These are phyloP conservation scores for Pseudozyma hubeiensis DNA, from an alignment of 1,284 basidiomycete genomes.

Conservation along the genomic window DNA sequence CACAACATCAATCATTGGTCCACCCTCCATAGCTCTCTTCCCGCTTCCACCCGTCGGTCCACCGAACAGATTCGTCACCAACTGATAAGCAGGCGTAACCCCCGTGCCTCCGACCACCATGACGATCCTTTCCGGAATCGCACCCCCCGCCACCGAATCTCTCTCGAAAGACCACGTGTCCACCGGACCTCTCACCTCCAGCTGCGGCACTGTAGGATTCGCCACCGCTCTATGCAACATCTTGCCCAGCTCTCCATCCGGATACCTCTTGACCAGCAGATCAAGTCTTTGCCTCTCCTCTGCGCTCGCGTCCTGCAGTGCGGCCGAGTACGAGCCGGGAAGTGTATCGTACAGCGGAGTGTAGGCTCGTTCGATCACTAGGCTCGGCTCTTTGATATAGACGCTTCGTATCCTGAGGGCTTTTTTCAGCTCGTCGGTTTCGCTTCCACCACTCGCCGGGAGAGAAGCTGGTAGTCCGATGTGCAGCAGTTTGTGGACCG, in stretches of 20 bases:
- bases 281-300: slow-evolving; percentile 20
- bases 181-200: slow-evolving; percentile 51
- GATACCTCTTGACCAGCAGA: slow-evolving; percentile 51
- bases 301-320: background rate
- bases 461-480: slow-evolving; percentile 20
- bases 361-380: slow-evolving; percentile 58
- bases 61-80: slow-evolving; percentile 43
- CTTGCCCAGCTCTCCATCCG: slow-evolving; percentile 51
- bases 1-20: slow-evolving; percentile 39
- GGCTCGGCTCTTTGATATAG: slow-evolving; percentile 52
- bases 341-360: slow-evolving; percentile 52
- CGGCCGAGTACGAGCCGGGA: slow-evolving; percentile 19
- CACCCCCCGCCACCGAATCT: slow-evolving; percentile 1
- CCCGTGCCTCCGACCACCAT: slow-evolving; percentile 57
- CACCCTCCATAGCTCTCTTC: too few relatives aligned
- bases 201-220: slow-evolving; percentile 15
- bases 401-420: slow-evolving; percentile 32
- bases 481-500: slow-evolving; percentile 30
- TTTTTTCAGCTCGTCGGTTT: slow-evolving; percentile 2
- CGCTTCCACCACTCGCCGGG: background rate
- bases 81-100: slow-evolving; percentile 54
- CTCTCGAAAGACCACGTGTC: slow-evolving; percentile 47
- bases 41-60: background rate
- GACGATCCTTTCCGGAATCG: slow-evolving; percentile 29
- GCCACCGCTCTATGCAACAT: slow-evolving; percentile 39